Evolutionary conservation across 495 filamentous ascomycete genomes (phyloP).

Genomic region (Achaetomiella virescens): DNA sequence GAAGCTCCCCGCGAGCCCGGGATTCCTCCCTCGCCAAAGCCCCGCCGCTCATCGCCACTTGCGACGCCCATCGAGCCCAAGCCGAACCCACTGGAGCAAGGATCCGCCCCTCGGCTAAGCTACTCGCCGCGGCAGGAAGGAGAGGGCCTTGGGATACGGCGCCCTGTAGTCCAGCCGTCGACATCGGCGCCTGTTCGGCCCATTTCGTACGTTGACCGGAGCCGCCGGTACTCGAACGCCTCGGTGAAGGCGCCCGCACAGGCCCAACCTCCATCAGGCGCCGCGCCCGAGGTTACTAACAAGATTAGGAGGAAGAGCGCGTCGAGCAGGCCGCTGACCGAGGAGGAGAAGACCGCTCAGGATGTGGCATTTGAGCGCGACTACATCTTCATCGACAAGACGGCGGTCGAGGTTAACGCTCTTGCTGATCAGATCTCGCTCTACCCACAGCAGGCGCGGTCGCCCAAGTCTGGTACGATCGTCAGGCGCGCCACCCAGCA

Average conservation of each 20-base stretch:
- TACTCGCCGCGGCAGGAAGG: constrained; percentile 36
- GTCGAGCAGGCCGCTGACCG: constrained; percentile 36
- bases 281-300: constrained; percentile 12
- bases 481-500: constrained; percentile 58
- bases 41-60: constrained; percentile 33
- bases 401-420: constrained; percentile 89
- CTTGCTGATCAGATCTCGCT: constrained; percentile 91
- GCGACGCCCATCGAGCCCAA: constrained; percentile 34
- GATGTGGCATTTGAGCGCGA: constrained; percentile 87
- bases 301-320: constrained; percentile 14
- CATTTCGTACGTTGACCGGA: constrained; percentile 28
- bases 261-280: constrained; percentile 10
- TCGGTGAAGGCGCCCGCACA: constrained; percentile 23
- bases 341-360: constrained; percentile 73
- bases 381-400: constrained; percentile 94
- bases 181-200: constrained; percentile 35
- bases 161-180: constrained; percentile 31
- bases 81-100: constrained; percentile 25
- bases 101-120: constrained; percentile 12
- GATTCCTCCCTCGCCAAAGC: constrained; percentile 31
- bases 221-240: constrained; percentile 33
- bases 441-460: constrained; percentile 51
- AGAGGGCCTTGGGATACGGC: constrained; percentile 43
- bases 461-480: constrained; percentile 43
- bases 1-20: constrained; percentile 26